Base-by-base conservation (phyloP, 495 filamentous ascomycete genomes). In the Neurospora sp. region DNA sequence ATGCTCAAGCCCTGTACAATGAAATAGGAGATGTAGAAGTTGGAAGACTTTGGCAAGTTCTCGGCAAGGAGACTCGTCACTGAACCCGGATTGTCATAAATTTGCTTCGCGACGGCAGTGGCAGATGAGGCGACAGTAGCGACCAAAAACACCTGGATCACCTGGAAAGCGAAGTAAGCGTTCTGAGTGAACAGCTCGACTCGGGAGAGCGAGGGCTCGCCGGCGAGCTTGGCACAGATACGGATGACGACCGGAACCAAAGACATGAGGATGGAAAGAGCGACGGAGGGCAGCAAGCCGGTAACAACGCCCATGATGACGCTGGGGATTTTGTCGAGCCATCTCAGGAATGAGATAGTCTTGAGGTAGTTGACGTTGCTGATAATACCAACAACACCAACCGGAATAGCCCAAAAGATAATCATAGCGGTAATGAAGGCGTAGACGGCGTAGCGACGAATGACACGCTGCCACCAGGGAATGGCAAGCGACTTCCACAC, bases 1-100 rank as follows among this genome's bases (percentile, higher is more conserved):
- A 97, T 89, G n/a, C 91, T 91, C 73, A 99, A 83, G 69, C 96
- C 96, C 81, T 98, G 94, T 37, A 99, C 86, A 77, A 98, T 91
- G 78, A 99, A 95, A 84, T 97, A 99, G 0, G 92, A 91, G 70
- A 98, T 91, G 83, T 97, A 99, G 82, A 99, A 94, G 83, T 96
- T 98, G 76, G 94, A 94, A 4, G 92, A 88, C 71, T 85, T 89
- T 10, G 96, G 96, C 13, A 98, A 83, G 73, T 92, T 91, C 19
- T 84, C 76, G 17, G 96, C 91, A 13, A 99, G 87, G 71, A 98
- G 82, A 7, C 72, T 83, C 0, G 92, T 84, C 36, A 87, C 90
- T 9, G 78, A 80, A 4, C 78, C 75, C 8, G 96, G 96, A 4
- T 92, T 74, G 0, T 89, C 37, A 54, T 88, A 84, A 75, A 98